Evolutionary conservation across 768 basidiomycete species (phyloP).

Genomic region (Tulasnella sp.): DNA sequence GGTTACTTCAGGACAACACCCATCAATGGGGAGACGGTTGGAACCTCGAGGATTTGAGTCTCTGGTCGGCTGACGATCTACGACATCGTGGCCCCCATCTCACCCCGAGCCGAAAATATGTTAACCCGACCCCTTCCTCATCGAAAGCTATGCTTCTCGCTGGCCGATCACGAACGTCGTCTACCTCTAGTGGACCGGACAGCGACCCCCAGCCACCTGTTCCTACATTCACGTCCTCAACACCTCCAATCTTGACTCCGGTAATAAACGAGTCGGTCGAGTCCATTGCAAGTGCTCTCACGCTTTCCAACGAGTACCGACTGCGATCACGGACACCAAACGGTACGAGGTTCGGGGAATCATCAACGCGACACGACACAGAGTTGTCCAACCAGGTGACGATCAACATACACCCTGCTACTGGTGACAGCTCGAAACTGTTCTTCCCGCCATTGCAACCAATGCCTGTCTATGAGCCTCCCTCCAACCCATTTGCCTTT

Average conservation of each 20-base stretch:
- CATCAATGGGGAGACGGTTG: slow-evolving; percentile 92
- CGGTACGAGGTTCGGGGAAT: slow-evolving; percentile 1
- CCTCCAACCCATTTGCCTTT: slow-evolving; percentile 41
- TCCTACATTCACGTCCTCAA: neutral
- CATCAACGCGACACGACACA: too few relatives aligned
- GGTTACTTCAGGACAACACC: slow-evolving; percentile 40
- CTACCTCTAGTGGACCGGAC: slow-evolving; percentile 11
- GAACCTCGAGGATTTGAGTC: slow-evolving; percentile 89
- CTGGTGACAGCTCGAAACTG: neutral
- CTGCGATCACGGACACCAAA: slow-evolving; percentile 3
- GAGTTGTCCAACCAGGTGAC: too few relatives aligned
- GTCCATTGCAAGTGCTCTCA: slow-evolving; percentile 5
- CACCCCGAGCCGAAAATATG: slow-evolving; percentile 9
- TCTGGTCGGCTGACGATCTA: slow-evolving; percentile 74
- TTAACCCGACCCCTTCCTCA: slow-evolving; percentile 23
- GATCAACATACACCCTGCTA: too few relatives aligned
- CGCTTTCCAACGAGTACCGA: slow-evolving; percentile 10
- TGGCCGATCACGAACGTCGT: slow-evolving; percentile 3
- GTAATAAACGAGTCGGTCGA: slow-evolving; percentile 2
- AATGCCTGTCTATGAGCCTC: neutral
- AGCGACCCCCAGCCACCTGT: neutral
- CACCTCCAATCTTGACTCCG: neutral
- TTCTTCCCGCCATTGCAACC: neutral
- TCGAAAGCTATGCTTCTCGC: neutral
- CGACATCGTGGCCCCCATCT: slow-evolving; percentile 15